Evolutionary conservation across 192 early-diverging fungal species (phyloP), one percentile per base, ranked within the genome.

Genomic region (Obelidium mucronatum): DNA sequence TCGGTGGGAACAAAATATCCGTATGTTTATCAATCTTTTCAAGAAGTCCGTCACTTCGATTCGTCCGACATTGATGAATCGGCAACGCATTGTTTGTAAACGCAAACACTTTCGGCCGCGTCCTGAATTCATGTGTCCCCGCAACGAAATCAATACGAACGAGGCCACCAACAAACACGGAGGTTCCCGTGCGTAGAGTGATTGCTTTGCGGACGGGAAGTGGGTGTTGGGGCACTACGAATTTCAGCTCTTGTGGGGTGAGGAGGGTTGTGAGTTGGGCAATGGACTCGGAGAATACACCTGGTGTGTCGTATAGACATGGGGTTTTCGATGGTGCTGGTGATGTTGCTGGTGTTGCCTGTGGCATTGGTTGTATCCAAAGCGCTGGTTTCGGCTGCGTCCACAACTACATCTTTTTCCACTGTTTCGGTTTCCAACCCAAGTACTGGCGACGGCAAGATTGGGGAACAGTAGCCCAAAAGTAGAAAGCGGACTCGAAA

Each of bases 1-100:
- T n/a, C 36, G 69, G 69, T 15, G 69, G 69, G 34, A 35, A 72
- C 69, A 72, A n/a, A 37, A 72, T 72, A 24, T 59, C 2, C 11
- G 30, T 13, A 58, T 72, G 8, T 33, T 42, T n/a, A 39, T 35
- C 69, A 13, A 39, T 19, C 33, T 37, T 34, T 1, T 36, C 54
- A 8, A 28, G 34, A n/a, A 72, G 30, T 22, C 36, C 54, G 6
- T 37, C 69, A 11, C n/a, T 35, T 34, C 69, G 69, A 4, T 34
- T 28, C 11, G 69, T 58, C 36, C 69, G 51, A 37, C 69, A 72
- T n/a, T 13, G 13, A 34, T 72, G 69, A 36, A 72, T 33, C 33
- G 69, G 69, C 26, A 72, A 8, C n/a, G 15, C 8, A 26, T 58
- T 36, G 33, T 35, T 30, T 1, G 26, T 35, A 65, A 65, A 65